A percentile compares a stretch with the other conserved stretches of the same genome.
These are phyloP conservation scores for Chalciporus sp. DNA, from an alignment of 1,284 basidiomycete genomes.

Conservation along the genomic window DNA sequence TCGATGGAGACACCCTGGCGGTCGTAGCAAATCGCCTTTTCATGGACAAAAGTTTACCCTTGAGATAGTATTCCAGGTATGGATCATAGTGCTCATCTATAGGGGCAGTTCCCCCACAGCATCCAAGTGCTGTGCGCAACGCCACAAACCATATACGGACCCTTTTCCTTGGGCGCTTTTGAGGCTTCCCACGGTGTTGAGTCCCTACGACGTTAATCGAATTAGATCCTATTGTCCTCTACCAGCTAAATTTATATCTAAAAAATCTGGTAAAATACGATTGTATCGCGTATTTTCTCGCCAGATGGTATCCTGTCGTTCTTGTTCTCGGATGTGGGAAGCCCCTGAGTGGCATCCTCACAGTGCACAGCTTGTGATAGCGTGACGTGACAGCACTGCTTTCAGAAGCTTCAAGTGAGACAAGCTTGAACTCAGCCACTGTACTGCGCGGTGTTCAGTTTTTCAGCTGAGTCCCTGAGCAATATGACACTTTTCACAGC, in stretches of 20 bases:
- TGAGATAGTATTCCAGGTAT: not conserved
- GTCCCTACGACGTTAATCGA: slow-evolving; percentile 7
- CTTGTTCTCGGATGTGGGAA: too few relatives aligned
- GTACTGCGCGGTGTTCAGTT: not conserved
- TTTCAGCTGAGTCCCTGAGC: not conserved
- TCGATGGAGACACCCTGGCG: slow-evolving; percentile 3
- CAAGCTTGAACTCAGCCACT: too few relatives aligned
- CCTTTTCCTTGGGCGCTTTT: not conserved
- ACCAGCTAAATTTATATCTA: too few relatives aligned
- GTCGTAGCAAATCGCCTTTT: slow-evolving; percentile 14
- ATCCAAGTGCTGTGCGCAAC: slow-evolving; percentile 10
- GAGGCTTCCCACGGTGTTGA: slow-evolving; percentile 9
- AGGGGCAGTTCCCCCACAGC: slow-evolving; percentile 6
- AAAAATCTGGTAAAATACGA: too few relatives aligned
- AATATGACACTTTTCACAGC: not conserved
- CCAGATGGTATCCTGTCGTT: too few relatives aligned
- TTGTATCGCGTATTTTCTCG: too few relatives aligned
- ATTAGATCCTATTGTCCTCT: not conserved
- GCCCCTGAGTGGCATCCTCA: too few relatives aligned
- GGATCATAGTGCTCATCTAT: not conserved
- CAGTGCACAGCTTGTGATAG: too few relatives aligned
- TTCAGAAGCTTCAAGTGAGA: too few relatives aligned
- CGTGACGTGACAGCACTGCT: too few relatives aligned
- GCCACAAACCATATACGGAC: not conserved
- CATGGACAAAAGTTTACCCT: not conserved